Percentiles rank a stretch among this genome's conserved stretches.
Evolutionary conservation across 805 yeast species (phyloP).

Genomic region (Schwanniomyces polymorphus): DNA sequence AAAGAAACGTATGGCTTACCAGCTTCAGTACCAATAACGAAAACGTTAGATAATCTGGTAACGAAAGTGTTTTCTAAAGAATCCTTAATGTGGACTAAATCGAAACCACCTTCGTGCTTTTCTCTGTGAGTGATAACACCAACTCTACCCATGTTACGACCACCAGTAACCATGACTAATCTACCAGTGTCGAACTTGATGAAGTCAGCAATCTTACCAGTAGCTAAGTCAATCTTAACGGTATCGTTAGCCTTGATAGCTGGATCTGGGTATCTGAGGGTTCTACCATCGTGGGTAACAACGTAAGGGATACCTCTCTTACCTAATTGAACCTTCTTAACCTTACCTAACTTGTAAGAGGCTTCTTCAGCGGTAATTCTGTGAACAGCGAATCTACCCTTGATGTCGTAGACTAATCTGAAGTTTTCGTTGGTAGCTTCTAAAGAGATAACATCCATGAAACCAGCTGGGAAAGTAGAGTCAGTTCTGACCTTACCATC

Average conservation of each 20-base stretch:
- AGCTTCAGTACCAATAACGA: conserved; percentile 42
- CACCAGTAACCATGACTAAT: conserved; percentile 45
- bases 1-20: conserved; percentile 40
- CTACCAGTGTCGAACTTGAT: conserved; percentile 41
- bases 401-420: conserved; percentile 97
- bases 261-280: conserved; percentile 99
- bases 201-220: conserved; percentile 80
- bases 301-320: conserved; percentile 98
- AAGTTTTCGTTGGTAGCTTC: conserved; percentile 99
- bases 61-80: conserved; percentile 42
- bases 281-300: conserved; percentile 99
- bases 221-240: conserved; percentile 92
- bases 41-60: conserved; percentile 42
- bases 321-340: conserved; percentile 97
- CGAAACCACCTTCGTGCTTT: conserved; percentile 45
- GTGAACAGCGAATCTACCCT: conserved; percentile 99
- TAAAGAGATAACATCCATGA: conserved; percentile 97
- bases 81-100: conserved; percentile 43
- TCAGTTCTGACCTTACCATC: conserved; percentile 99
- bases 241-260: conserved; percentile 95
- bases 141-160: conserved; percentile 44
- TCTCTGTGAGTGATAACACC: conserved; percentile 44
- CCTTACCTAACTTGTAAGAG: conserved; percentile 96
- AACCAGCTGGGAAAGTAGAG: conserved; percentile 98
- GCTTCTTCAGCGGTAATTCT: conserved; percentile 99